Conservation (phyloP, 2,329 filamentous ascomycete genomes). For the Chaetomium sp. region DNA sequence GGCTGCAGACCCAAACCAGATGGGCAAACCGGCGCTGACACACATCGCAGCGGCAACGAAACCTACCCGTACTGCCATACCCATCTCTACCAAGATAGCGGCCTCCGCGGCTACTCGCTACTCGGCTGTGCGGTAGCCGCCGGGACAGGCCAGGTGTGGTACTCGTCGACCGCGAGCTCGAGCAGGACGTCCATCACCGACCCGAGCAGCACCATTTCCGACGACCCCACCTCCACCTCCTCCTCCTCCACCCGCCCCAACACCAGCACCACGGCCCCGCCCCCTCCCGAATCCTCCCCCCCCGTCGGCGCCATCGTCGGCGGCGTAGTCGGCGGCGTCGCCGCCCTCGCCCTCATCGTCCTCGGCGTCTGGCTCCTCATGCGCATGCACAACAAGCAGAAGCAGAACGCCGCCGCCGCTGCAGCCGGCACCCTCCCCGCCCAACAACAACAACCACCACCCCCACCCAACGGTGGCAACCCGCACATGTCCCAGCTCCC, state of each 20-base stretch:
- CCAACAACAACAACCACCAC: conserved; percentile 18
- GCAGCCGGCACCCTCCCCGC: conserved; percentile 5
- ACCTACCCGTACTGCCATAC: conserved; percentile 39
- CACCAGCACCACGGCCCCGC: not conserved
- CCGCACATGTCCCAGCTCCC: conserved; percentile 25
- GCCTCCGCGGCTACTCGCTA: conserved; percentile 38
- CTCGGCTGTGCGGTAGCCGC: conserved; percentile 37
- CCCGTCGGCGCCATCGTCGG: conserved; percentile 39
- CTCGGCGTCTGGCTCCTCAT: conserved; percentile 39
- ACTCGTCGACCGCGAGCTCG: conserved; percentile 9
- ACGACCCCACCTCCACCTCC: not conserved
- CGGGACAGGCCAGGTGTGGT: conserved; percentile 33
- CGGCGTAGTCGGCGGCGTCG: conserved; percentile 40
- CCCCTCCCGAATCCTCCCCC: conserved; percentile 14
- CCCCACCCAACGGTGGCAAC: conserved; percentile 19
- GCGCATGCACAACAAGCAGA: conserved; percentile 36
- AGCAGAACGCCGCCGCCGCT: conserved; percentile 8
- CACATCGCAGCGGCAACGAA: conserved; percentile 30
- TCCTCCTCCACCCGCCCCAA: not conserved
- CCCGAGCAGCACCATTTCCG: not conserved
- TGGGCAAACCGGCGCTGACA: not conserved
- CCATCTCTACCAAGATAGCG: conserved; percentile 36
- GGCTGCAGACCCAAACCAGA: not conserved
- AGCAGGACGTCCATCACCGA: not conserved
- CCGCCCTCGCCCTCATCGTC: conserved; percentile 37